Base-by-base conservation (phyloP, 1,284 basidiomycete species). In the Trichosporon ovoides region DNA sequence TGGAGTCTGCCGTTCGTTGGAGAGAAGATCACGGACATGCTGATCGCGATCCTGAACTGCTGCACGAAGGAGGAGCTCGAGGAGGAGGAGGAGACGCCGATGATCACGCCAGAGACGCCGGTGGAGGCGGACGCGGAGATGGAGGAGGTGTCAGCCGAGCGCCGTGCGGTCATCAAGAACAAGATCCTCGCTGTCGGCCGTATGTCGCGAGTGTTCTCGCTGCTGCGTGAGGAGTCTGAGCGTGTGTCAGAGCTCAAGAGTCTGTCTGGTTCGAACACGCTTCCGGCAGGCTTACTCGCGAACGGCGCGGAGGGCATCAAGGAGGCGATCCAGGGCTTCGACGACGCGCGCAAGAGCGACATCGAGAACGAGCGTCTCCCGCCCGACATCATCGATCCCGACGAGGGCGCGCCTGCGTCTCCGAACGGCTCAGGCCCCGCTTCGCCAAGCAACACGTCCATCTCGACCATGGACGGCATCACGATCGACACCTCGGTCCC, bases 1-100 rank as follows among this genome's bases (percentile, higher is more conserved):
- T 98, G 96, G 96, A 92, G 89, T 82, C 79, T 98, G 66, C 96
- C 95, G 0, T 99, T 98, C 73, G 96, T 99, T 2, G 95, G 92
- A 60, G 93, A 96, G 76, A 96, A 96, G 80, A 95, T 93, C 76
- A 90, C 89, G 65, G 96, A 98, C 73, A 98, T 96, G 93, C 81
- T 96, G 61, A 91, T 95, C 55, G 89, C 91, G 1, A 91, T 96
- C 60, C 82, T 96, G 50, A 95, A 94, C 72, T 91, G 89, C 54
- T 95, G 92, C 80, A 89, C 87, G 59, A 92, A 94, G 76, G 93
- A 96, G 76, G 93, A 97, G 77, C 82, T 96, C 9, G 91, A 94
- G 74, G 87, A 87, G 59, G 85, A 85, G 37, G 89, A 91, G 61
- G 86, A 82, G 58, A 73, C 70, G 13, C 74, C 70, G 3, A 72